Evolutionary conservation across 768 basidiomycete species (phyloP), one percentile per base, ranked within the genome.

Genomic region (Lyophyllum decastes): DNA sequence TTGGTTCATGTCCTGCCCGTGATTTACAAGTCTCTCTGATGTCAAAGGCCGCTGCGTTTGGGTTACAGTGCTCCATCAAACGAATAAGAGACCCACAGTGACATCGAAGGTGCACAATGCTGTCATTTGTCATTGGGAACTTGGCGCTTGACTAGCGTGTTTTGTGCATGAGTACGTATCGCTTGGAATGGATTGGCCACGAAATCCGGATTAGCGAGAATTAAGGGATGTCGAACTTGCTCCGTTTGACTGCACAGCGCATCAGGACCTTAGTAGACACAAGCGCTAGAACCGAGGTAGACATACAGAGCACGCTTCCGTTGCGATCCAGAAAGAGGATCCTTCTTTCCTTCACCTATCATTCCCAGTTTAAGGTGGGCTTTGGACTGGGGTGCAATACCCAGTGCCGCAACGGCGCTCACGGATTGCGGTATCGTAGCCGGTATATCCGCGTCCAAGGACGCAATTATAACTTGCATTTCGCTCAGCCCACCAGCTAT

Each of bases 151-250:
- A 91, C 59, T 11, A 92, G 76, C 0, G 92, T 91, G 66, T 93
- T 93, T 68, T 87, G 80, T 2, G 87, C 89, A 68, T 94, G 92
- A 4, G 81, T 87, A 5, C 90, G 86, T 63, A 93, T 89, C 1
- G 89, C 87, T 64, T 86, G 76, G 68, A 93, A 93, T 1, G 92
- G 92, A 65, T 87, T 88, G 30, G 80, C 72, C 10, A 82, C 70
- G 66, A 86, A 93, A 38, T 83, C 80, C 5, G 87, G 78, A 64
- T 86, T 87, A 21, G 84, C 77, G 27, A 89, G 76, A 40, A 93
- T 85, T 60, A 87, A 73, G 10, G 89, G 90, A 57, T 88, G 85
- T 58, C 91, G 79, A 25, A 89, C 73, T 52, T 78, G 82, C 68
- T 94, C 91, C 60, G 80, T 61, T 69, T 87, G 76, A 19, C 92